phyloP scores from a whole-genome alignment of 2,329 filamentous ascomycete genomes.

The Pseudocercospora pini-densiflorae region DNA sequence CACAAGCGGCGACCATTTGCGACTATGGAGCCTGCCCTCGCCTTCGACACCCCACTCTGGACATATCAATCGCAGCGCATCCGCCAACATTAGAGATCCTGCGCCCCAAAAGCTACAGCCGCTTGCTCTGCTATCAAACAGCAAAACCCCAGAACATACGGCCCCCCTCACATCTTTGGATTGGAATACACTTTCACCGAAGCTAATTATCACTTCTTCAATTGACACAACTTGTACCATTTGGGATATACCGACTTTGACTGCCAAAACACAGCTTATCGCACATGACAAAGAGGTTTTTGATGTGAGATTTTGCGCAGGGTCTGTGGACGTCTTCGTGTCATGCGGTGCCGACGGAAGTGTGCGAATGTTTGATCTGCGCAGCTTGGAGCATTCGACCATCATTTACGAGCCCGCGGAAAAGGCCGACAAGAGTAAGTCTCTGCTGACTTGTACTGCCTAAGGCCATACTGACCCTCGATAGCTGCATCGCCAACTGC shows the following conservation, averaged over 20 bases:
- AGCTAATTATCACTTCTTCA: conserved; percentile 96
- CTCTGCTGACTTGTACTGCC: neutral
- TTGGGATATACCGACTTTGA: conserved; percentile 98
- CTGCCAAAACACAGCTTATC: conserved; percentile 96
- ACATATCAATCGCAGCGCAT: conserved; percentile 69
- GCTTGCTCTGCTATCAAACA: conserved; percentile 91
- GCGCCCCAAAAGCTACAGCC: conserved; percentile 85
- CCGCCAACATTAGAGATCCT: conserved; percentile 62
- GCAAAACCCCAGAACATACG: conserved; percentile 97
- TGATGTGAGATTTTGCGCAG: conserved; percentile 96
- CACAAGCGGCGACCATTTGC: conserved; percentile 91
- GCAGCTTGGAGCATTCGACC: conserved; percentile 95
- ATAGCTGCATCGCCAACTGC: conserved; percentile 47
- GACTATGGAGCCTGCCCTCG: conserved; percentile 85
- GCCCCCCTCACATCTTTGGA: conserved; percentile 94
- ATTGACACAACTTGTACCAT: conserved; percentile 99
- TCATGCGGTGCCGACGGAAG: conserved; percentile 97
- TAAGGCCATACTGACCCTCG: neutral
- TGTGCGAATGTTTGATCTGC: conserved; percentile 97
- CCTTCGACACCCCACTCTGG: conserved; percentile 46
- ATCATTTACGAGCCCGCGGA: conserved; percentile 98
- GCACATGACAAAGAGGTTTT: conserved; percentile 99
- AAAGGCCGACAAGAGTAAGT: conserved; percentile 65
- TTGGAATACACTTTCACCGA: conserved; percentile 97
- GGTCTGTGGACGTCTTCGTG: conserved; percentile 98